phyloP scores from a whole-genome alignment of 176 grass and related monocot genomes.

The Cenchrus fungigraminus region DNA sequence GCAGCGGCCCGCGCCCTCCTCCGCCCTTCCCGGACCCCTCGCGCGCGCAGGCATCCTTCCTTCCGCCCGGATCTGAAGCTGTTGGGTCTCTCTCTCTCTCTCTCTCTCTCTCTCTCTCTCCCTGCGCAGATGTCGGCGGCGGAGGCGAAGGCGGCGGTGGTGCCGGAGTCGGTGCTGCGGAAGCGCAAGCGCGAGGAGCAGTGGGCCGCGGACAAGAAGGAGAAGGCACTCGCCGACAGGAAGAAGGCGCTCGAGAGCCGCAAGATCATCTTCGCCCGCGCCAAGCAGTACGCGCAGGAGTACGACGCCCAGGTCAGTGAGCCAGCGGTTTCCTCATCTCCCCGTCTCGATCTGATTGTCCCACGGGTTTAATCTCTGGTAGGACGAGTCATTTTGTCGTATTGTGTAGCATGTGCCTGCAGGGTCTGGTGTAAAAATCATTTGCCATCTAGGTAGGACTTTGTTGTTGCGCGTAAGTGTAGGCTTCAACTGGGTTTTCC shows the following conservation, averaged over 20 bases:
- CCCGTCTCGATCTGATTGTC: not conserved
- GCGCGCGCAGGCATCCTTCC: no score
- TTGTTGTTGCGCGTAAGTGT: not conserved
- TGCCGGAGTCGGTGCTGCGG: conserved; percentile 73
- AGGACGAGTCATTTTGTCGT: not conserved
- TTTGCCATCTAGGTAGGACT: not conserved
- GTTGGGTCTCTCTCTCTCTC: no score
- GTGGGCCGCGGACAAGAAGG: conserved; percentile 69
- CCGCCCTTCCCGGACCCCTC: not conserved
- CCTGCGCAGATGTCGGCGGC: conserved; percentile 51
- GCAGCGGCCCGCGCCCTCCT: not conserved
- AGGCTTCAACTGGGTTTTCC: not conserved
- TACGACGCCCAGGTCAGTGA: conserved; percentile 72
- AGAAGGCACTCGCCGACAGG: conserved; percentile 41
- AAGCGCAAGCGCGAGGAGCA: conserved; percentile 72
- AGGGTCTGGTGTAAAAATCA: not conserved
- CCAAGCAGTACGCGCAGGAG: conserved; percentile 75
- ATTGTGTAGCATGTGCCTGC: not conserved
- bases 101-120: no score
- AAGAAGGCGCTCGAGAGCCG: conserved; percentile 56
- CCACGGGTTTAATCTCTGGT: not conserved
- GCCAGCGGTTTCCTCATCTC: no score
- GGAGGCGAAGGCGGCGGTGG: conserved; percentile 48
- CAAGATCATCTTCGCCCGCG: conserved; percentile 65
- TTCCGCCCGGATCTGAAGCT: not conserved